Conservation (phyloP, 441 rosid species). For the Gossypium davidsonii region DNA sequence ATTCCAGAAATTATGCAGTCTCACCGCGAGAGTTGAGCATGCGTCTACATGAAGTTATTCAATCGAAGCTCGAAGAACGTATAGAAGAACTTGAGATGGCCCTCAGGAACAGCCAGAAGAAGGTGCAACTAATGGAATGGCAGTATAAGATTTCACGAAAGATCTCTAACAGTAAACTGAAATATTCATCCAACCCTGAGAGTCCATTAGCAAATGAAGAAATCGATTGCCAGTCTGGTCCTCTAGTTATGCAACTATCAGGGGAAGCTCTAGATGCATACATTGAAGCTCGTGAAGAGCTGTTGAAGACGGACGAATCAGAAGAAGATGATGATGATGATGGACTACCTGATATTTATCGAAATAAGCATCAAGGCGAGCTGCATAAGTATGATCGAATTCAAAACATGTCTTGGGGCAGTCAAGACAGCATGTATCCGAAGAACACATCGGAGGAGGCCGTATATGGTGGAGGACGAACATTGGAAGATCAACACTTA, state of each 20-base stretch:
- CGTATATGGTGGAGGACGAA: slow-evolving; percentile 3
- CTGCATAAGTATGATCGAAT: slow-evolving; percentile 22
- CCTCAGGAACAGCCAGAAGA: slow-evolving; percentile 61
- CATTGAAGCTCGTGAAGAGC: slow-evolving; percentile 60
- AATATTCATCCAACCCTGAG: slow-evolving; percentile 28
- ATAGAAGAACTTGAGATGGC: slow-evolving; percentile 65
- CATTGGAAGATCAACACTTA: slow-evolving; percentile 8
- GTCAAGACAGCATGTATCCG: not conserved
- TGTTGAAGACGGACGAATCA: slow-evolving; percentile 51
- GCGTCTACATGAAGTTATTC: slow-evolving; percentile 67
- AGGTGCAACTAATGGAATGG: slow-evolving; percentile 46
- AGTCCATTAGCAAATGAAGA: slow-evolving; percentile 29
- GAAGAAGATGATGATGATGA: slow-evolving; percentile 48
- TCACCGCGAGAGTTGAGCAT: slow-evolving; percentile 69
- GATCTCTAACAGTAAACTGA: slow-evolving; percentile 22
- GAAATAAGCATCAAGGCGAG: slow-evolving; percentile 18
- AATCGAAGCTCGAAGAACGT: slow-evolving; percentile 61
- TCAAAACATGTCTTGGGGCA: too few relatives aligned
- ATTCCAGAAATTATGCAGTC: slow-evolving; percentile 54
- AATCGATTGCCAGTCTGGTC: slow-evolving; percentile 28
- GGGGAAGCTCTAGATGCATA: slow-evolving; percentile 81
- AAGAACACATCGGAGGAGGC: not conserved
- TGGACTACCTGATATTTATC: slow-evolving; percentile 28
- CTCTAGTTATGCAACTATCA: slow-evolving; percentile 61
- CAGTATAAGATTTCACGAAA: slow-evolving; percentile 20